phyloP scores from a whole-genome alignment of 768 basidiomycete genomes.

The Tricholoma terreum region DNA sequence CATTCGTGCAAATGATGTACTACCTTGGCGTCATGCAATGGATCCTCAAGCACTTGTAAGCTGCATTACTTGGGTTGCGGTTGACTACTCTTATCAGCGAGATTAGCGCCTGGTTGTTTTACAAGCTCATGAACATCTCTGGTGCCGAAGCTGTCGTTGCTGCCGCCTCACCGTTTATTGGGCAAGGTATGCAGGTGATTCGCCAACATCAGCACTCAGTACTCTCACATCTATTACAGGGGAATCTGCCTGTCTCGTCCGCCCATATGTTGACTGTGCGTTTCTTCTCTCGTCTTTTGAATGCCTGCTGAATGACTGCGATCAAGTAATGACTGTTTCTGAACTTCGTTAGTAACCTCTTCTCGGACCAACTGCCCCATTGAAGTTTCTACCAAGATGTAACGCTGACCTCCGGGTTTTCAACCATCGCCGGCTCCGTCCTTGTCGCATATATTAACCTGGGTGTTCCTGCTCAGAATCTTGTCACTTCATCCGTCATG shows the following conservation, averaged over 20 bases:
- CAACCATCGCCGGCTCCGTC: constrained; percentile 90
- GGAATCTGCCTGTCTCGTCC: constrained; percentile 83
- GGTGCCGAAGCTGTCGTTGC: constrained; percentile 94
- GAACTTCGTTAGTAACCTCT: constrained; percentile 56
- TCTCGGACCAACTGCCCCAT: not conserved
- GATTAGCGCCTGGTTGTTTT: constrained; percentile 85
- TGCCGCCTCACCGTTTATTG: constrained; percentile 90
- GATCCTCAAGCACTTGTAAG: constrained; percentile 82
- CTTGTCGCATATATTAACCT: constrained; percentile 78
- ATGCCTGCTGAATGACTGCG: not conserved
- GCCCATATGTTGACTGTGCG: constrained; percentile 71
- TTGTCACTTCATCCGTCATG: constrained; percentile 90
- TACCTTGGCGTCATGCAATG: constrained; percentile 93
- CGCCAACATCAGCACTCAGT: not conserved
- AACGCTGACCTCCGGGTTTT: constrained; percentile 90
- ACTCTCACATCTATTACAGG: constrained; percentile 20
- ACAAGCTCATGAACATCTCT: constrained; percentile 88
- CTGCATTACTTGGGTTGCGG: constrained; percentile 4
- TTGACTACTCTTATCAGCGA: not conserved
- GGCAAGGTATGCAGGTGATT: constrained; percentile 51
- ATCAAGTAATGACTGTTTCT: constrained; percentile 69
- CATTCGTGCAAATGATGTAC: constrained; percentile 89
- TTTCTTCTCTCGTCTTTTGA: constrained; percentile 8
- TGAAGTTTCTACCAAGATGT: constrained; percentile 40
- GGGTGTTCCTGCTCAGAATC: constrained; percentile 75